Conservation (phyloP, 1,284 basidiomycete genomes). For the Ganoderma multipileum region DNA sequence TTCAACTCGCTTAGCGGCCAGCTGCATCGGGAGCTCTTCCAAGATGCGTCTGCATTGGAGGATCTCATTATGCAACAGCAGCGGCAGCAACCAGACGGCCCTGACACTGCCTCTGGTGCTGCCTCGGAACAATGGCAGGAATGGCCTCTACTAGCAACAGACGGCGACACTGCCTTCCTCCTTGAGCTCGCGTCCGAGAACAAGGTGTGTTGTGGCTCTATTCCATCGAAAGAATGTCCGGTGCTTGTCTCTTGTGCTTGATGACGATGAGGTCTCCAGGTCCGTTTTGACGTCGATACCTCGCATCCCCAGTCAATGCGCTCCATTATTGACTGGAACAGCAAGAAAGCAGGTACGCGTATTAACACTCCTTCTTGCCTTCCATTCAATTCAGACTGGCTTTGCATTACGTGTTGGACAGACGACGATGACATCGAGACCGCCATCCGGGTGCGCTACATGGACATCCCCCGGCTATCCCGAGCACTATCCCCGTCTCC, state of each 20-base stretch:
- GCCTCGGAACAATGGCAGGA: slow-evolving; percentile 62
- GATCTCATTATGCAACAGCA: slow-evolving; percentile 46
- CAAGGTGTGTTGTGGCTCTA: slow-evolving; percentile 49
- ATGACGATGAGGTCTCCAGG: slow-evolving; percentile 45
- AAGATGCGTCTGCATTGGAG: slow-evolving; percentile 72
- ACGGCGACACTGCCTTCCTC: slow-evolving; percentile 78
- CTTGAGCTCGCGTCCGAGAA: slow-evolving; percentile 75
- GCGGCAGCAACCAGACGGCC: background rate
- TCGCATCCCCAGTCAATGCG: slow-evolving; percentile 61
- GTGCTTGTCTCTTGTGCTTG: background rate
- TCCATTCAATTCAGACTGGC: background rate
- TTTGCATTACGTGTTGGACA: slow-evolving; percentile 37
- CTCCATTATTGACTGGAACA: slow-evolving; percentile 74
- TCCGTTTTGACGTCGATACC: slow-evolving; percentile 73
- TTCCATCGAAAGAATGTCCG: background rate
- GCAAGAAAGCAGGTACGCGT: slow-evolving; percentile 78
- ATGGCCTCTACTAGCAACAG: slow-evolving; percentile 75
- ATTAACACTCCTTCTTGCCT: background rate
- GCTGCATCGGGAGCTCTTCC: slow-evolving; percentile 65
- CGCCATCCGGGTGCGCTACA: slow-evolving; percentile 57
- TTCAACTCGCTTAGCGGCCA: slow-evolving; percentile 72
- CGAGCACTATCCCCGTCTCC: slow-evolving; percentile 11
- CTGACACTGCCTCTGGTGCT: slow-evolving; percentile 28
- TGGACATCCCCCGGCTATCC: slow-evolving; percentile 25
- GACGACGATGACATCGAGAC: slow-evolving; percentile 85